Evolutionary conservation across 805 yeast genomes (phyloP), one percentile per base, ranked within the genome.

Genomic region (Teunomyces lycoperdinae): DNA sequence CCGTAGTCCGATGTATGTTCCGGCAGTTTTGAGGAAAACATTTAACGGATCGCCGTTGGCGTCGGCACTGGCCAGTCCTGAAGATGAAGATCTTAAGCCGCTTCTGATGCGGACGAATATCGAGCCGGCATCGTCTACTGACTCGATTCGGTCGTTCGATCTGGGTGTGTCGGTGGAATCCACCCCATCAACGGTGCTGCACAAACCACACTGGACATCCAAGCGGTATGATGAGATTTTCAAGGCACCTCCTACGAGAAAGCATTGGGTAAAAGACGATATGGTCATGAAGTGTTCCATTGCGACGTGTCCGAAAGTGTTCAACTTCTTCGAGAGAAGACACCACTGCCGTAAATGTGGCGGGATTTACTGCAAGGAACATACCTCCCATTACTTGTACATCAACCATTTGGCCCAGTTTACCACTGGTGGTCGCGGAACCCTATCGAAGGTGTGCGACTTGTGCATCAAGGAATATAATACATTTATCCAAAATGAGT

Each of bases 311-410:
- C 70, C 76, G 44, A 80, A 77, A 57, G 61, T 73, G 13, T 91
- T 92, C 68, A 84, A 90, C 32, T 83, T 84, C 57, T 85, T 83
- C 71, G 96, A 79, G 63, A 79, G 91, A 57, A 77, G 84, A 53
- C 96, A 87, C 61, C 96, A 87, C 69, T 87, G 96, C 62, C 78
- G 96, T 46, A 84, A 84, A 61, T 87, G 96, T 64, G 96, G 96
- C 32, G 89, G 86, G 35, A 79, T 87, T 16, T 87, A 80, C 58
- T 87, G 96, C 64, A 80, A 81, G 30, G 81, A 78, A 50, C 91
- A 88, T 64, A 76, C 84, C 3, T 69, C 77, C 6, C 84, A 81
- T 57, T 71, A 71, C 69, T 62, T 80, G 52, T 74, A 82, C 67
- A 71, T 80, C 60, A 71, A 83, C 61, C 70, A 76, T 58, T 63